Base-by-base conservation (phyloP, 495 filamentous ascomycete species). In the Talaromyces liani region DNA sequence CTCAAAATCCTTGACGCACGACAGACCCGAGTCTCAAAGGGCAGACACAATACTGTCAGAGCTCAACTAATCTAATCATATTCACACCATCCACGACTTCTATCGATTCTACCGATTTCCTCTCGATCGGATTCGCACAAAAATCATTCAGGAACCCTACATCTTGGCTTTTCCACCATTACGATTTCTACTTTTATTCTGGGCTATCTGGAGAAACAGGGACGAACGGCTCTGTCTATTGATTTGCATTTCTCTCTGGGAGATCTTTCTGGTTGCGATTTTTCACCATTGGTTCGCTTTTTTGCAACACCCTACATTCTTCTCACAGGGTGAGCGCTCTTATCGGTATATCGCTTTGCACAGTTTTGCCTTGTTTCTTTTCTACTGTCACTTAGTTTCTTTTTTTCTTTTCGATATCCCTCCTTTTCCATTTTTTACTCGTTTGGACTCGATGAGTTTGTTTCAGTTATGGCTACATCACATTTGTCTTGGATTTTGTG, bases 321-420 rank as follows among this genome's bases (percentile, higher is more conserved):
- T 36, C 56, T 58, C 27, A 33, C 56, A 58, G 27, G 56, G 31
- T 36, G 56, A 58, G 56, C 56, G 31, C 31, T 58, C 24, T 58
- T 33, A 58, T 55, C 9, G 56, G 56, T 58, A 58, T 36, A 58
- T 58, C 18, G 24, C 56, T 25, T 58, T 58, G 31, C 56, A 58
- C 56, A 58, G 16, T 36, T 36, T 58, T 10, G 20, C 27, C 12
- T 36, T 36, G 1, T 36, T 33, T 36, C 24, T 33, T 58, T 25
- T 58, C 24, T 16, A 58, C 56, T 58, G 56, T 58, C 56, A 58
- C 31, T 58, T 58, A 58, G 27, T 58, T 58, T 41, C 14, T 16
- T 41, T 41, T 16, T 41, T 41, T n/a, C 25, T 36, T 34, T 33
- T 58, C 31, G 56, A 58, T 58, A 58, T 58, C 56, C 56, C 27